phyloP scores from a whole-genome alignment of 352 stramenopile genomes.

The Plasmopara muralis region DNA sequence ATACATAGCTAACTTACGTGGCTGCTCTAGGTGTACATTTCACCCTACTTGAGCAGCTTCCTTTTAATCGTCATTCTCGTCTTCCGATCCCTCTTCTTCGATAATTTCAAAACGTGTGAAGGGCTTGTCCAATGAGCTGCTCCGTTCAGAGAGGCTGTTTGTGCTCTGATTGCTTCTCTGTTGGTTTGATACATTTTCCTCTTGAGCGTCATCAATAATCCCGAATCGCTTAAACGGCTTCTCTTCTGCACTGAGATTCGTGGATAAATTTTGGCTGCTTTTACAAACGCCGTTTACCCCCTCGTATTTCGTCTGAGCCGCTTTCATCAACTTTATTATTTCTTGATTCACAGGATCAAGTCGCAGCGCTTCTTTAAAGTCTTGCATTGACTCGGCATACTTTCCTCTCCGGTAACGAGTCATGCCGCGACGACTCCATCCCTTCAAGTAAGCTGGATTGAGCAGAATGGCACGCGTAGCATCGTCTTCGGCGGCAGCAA shows the following conservation, averaged over 20 bases:
- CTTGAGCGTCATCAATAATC: slow-evolving; percentile 50
- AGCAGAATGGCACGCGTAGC: slow-evolving; percentile 68
- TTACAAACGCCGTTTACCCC: slow-evolving; percentile 46
- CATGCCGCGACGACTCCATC: slow-evolving; percentile 82
- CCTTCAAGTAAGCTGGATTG: slow-evolving; percentile 84
- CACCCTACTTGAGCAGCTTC: not conserved
- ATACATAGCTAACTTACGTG: not conserved
- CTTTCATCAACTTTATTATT: slow-evolving; percentile 73
- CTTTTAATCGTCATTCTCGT: slow-evolving; percentile 31
- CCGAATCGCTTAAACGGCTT: slow-evolving; percentile 60
- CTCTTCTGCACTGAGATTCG: slow-evolving; percentile 7
- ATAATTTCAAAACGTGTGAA: slow-evolving; percentile 69
- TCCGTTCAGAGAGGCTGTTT: slow-evolving; percentile 2
- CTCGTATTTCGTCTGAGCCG: slow-evolving; percentile 59
- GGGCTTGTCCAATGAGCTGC: slow-evolving; percentile 12
- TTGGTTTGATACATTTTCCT: slow-evolving; percentile 6
- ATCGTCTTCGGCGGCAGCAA: slow-evolving; percentile 83
- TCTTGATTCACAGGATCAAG: slow-evolving; percentile 68
- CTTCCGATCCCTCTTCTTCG: slow-evolving; percentile 31
- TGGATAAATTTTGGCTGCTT: slow-evolving; percentile 21
- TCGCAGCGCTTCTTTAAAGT: slow-evolving; percentile 68
- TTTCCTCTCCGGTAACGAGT: slow-evolving; percentile 81
- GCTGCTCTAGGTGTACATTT: not conserved
- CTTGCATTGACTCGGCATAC: slow-evolving; percentile 71
- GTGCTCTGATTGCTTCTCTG: slow-evolving; percentile 11